Evolutionary conservation across 768 basidiomycete species (phyloP).

Genomic region (Trametes cinnabarina): DNA sequence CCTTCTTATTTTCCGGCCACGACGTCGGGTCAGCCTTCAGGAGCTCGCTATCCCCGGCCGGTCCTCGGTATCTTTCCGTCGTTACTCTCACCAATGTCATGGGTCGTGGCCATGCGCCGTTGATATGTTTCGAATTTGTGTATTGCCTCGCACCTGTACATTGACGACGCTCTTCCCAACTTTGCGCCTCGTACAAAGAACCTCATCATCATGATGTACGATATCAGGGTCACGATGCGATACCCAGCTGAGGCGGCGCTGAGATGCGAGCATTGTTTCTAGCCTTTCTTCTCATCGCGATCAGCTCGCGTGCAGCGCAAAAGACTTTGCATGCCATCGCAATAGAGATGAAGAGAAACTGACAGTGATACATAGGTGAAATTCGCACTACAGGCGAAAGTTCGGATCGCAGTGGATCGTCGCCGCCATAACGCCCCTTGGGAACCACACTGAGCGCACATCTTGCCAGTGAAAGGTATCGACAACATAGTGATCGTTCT

Average conservation of each 20-base stretch:
- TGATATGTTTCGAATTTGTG: neutral
- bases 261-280: too few species aligned
- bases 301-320: too few species aligned
- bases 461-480: neutral
- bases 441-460: too few species aligned
- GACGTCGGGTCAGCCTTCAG: too few species aligned
- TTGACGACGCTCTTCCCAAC: neutral
- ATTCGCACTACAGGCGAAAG: neutral
- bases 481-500: neutral
- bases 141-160: conserved; percentile 5
- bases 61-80: neutral
- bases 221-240: too few species aligned
- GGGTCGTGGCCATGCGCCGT: neutral
- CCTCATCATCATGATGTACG: neutral
- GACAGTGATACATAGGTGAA: too few species aligned
- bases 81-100: neutral
- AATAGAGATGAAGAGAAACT: too few species aligned
- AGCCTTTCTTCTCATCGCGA: too few species aligned
- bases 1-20: neutral
- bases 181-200: neutral
- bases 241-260: too few species aligned
- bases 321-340: too few species aligned
- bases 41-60: too few species aligned
- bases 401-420: neutral
- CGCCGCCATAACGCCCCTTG: too few species aligned